These are phyloP conservation scores for Orobanche coerulescens DNA, from an alignment of 257 asterid genomes.

Conservation along the genomic window DNA sequence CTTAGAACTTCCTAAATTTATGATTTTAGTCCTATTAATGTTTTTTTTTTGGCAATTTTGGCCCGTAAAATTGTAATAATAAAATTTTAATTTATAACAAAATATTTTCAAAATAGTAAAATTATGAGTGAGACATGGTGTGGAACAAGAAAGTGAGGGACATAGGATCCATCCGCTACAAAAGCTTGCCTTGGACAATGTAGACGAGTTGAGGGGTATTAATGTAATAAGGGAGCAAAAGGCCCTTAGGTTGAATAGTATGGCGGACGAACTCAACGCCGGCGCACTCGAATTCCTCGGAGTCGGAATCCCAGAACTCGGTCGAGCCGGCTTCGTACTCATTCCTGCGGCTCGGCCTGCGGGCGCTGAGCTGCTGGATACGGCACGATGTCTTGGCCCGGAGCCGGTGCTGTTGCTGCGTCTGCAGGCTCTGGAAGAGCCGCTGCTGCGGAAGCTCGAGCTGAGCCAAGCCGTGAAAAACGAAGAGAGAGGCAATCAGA, in stretches of 20 bases:
- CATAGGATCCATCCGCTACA: no score
- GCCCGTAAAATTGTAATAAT: neutral
- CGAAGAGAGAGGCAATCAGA: constrained; percentile 11
- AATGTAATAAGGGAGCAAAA: constrained; percentile 42
- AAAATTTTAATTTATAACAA: neutral
- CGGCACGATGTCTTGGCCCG: constrained; percentile 40
- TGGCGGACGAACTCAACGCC: constrained; percentile 36
- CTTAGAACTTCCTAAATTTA: no score
- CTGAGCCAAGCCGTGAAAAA: constrained; percentile 29
- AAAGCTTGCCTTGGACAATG: constrained; percentile 33
- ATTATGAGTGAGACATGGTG: no score
- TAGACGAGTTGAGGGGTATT: constrained; percentile 44
- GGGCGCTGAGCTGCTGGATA: constrained; percentile 40
- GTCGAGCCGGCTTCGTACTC: constrained; percentile 39
- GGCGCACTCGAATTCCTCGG: constrained; percentile 38
- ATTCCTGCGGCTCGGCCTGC: constrained; percentile 20
- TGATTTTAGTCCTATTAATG: no score
- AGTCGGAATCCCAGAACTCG: constrained; percentile 35
- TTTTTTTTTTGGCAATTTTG: no score
- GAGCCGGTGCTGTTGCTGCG: constrained; percentile 42
- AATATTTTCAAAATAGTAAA: no score
- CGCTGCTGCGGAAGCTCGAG: constrained; percentile 28
- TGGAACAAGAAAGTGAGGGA: no score
- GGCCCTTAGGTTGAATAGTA: constrained; percentile 37
- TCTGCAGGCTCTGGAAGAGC: constrained; percentile 24